Percentiles rank a stretch among this genome's conserved stretches.
phyloP scores from a whole-genome alignment of 1,139 yeast species.

The Casaregolazyma lundiana region DNA sequence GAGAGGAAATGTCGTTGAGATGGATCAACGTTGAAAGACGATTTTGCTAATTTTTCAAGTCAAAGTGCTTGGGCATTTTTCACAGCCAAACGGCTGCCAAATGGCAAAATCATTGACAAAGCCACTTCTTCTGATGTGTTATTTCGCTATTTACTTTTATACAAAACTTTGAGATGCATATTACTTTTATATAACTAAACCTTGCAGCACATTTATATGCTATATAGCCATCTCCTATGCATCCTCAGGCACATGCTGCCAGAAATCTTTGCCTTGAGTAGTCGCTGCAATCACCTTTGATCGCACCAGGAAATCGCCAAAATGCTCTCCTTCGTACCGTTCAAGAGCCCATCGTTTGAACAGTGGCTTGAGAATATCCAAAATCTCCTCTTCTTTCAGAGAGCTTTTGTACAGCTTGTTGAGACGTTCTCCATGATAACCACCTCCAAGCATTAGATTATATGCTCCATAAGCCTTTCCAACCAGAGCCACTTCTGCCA shows the following conservation, averaged over 20 bases:
- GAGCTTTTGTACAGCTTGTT: slow-evolving; percentile 88
- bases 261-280: slow-evolving; percentile 86
- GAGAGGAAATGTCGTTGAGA: neutral
- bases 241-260: slow-evolving; percentile 86
- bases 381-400: slow-evolving; percentile 83
- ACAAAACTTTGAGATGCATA: too few species aligned
- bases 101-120: too few species aligned
- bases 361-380: slow-evolving; percentile 71
- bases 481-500: slow-evolving; percentile 91
- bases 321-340: slow-evolving; percentile 86
- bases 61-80: too few species aligned
- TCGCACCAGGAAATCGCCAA: slow-evolving; percentile 90
- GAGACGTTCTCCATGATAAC: slow-evolving; percentile 88
- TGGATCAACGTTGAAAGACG: neutral
- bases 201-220: too few species aligned
- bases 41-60: too few species aligned
- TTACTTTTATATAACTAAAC: too few species aligned
- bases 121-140: too few species aligned
- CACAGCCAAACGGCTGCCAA: too few species aligned
- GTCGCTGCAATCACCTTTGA: slow-evolving; percentile 84
- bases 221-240: slow-evolving; percentile 42
- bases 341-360: slow-evolving; percentile 94
- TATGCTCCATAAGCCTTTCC: slow-evolving; percentile 95
- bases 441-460: slow-evolving; percentile 94
- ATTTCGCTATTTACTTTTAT: too few species aligned